A percentile compares a stretch with the other conserved stretches of the same genome.
These are phyloP conservation scores for Asclepias syriaca DNA, from an alignment of 257 asterid species.

Conservation along the genomic window DNA sequence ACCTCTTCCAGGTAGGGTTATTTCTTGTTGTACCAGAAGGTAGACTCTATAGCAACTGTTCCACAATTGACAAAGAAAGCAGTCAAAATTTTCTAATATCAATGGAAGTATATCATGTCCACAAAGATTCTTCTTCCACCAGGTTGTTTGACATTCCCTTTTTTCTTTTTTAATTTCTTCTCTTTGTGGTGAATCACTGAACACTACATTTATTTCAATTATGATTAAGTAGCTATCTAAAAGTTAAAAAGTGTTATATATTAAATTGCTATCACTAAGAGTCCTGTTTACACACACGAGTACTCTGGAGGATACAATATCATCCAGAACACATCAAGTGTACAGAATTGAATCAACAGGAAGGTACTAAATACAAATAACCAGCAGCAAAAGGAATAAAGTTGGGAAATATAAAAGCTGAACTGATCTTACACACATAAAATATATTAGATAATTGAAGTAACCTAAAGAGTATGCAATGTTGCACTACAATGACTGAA, in stretches of 20 bases:
- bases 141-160: not conserved
- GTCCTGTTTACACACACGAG: not conserved
- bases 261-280: not conserved
- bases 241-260: not conserved
- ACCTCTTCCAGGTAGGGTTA: not conserved
- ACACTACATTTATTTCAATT: not conserved
- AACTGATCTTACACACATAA: not conserved
- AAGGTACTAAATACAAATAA: not conserved
- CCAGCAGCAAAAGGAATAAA: not conserved
- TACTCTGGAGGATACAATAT: not conserved
- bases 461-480: not conserved
- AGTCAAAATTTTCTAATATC: not conserved
- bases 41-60: too few species aligned
- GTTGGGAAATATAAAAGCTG: not conserved
- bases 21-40: not conserved
- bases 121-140: not conserved
- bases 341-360: not conserved
- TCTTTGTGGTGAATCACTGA: not conserved
- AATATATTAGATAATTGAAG: not conserved
- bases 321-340: not conserved
- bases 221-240: not conserved
- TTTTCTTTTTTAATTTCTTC: not conserved
- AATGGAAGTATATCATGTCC: not conserved
- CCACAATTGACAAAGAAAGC: not conserved
- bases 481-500: not conserved